A percentile compares a stretch with the other conserved stretches of the same genome.
These are phyloP conservation scores for Termitomyces sp. DNA, from an alignment of 768 basidiomycete genomes.

Conservation along the genomic window DNA sequence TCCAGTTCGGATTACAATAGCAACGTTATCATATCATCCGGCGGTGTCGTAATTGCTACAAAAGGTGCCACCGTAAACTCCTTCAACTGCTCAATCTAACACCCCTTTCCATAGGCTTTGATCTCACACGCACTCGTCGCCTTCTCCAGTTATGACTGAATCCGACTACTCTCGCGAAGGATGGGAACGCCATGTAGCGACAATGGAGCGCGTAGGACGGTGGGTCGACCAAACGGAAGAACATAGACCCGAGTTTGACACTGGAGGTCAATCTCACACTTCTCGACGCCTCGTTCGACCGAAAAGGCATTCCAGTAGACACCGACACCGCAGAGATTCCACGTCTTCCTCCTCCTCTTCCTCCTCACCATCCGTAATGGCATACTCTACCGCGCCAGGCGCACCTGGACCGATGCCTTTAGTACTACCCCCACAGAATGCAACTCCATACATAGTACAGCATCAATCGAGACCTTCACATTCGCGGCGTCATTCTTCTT, in stretches of 20 bases:
- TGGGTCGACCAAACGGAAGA: conserved; percentile 50
- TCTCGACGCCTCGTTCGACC: conserved; percentile 3
- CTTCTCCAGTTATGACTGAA: conserved; percentile 42
- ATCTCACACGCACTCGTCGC: not conserved
- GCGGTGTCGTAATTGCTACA: not conserved
- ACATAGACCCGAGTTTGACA: conserved; percentile 28
- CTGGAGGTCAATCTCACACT: not conserved
- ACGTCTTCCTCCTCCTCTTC: conserved; percentile 11
- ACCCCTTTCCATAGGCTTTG: not conserved
- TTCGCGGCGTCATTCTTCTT: conserved; percentile 2
- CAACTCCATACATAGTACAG: not conserved
- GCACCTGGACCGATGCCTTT: no score
- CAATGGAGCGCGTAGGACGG: conserved; percentile 43
- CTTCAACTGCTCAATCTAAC: not conserved
- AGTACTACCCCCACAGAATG: conserved; percentile 1
- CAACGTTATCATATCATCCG: not conserved
- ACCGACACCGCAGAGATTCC: conserved; percentile 5
- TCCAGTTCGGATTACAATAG: not conserved
- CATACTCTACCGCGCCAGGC: no score
- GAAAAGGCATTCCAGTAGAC: not conserved
- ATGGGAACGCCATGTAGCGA: conserved; percentile 43
- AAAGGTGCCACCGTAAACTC: conserved; percentile 8
- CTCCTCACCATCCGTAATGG: not conserved
- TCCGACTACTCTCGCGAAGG: conserved; percentile 61
- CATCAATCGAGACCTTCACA: not conserved